Base-by-base conservation (phyloP, 305 asterid genomes). In the Fraxinus floribunda region DNA sequence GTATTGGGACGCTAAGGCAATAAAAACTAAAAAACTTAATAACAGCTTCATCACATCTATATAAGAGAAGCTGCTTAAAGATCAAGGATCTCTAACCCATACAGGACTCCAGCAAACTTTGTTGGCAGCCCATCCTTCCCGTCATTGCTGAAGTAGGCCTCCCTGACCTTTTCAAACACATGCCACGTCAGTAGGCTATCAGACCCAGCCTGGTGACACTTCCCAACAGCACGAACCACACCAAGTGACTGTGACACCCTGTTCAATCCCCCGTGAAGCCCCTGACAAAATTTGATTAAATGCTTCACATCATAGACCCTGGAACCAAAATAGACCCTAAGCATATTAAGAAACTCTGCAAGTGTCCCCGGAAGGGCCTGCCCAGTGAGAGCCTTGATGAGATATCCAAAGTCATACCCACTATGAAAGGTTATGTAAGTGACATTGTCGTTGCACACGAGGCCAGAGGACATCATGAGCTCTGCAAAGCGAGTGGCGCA, bases 171-270 rank as follows among this genome's bases (percentile, higher is more conserved):
- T 88, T 91, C 89, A 84, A 93, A 94, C 16, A 89, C 93, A 41
- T 90, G 93, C 98, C 95, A 92, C 1, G 97, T 94, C 77, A 92
- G 88, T 85, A 94, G 81, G 83, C 98, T 93, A 83, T 94, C 98
- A 1, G 98, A 94, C 22, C 98, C 98, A 0, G 98, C 97, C 90
- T 93, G 98, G 85, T 94, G 98, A 78, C 90, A 83, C 86, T 85
- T 92, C 18, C 98, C 98, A 0, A 87, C 97, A 5, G 75, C 87
- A 49, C 98, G 88, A 73, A 24, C 77, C 78, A 94, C 88, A 29
- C 81, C 83, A 34, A 93, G 89, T 22, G 91, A 85, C 83, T 80
- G 79, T 0, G 97, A 96, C 87, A 94, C 92, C 52, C 92, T 90
- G 71, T 93, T 89, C 90, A 94, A 52, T 20, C 98, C 98, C n/a